phyloP scores from a whole-genome alignment of 768 basidiomycete species.

The Russula dissimulans region DNA sequence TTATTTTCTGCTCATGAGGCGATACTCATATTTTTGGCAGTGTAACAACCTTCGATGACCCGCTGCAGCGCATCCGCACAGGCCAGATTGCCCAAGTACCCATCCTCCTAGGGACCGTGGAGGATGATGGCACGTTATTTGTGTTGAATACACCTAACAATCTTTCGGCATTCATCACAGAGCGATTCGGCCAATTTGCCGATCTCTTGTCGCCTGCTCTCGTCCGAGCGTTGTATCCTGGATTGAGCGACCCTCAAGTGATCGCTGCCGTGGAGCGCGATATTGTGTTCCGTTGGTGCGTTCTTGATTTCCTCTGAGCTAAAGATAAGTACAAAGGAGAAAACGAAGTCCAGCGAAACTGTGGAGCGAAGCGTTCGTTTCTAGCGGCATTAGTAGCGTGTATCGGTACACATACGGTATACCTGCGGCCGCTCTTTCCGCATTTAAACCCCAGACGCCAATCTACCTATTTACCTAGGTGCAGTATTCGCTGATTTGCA shows the following conservation, averaged over 20 bases:
- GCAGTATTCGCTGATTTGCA: background rate
- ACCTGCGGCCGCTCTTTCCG: too few relatives aligned
- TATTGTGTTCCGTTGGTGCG: background rate
- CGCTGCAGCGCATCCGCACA: slow-evolving; percentile 5
- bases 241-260: background rate
- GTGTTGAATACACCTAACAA: background rate
- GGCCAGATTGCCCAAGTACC: background rate
- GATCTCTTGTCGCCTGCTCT: background rate
- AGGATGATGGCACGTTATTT: slow-evolving; percentile 3
- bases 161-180: background rate
- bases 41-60: slow-evolving; percentile 1
- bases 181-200: background rate
- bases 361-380: slow-evolving; percentile 8
- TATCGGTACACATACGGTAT: slow-evolving; percentile 12
- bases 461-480: too few relatives aligned
- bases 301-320: background rate
- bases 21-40: background rate
- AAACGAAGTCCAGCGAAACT: slow-evolving; percentile 5
- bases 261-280: background rate
- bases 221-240: background rate
- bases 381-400: background rate
- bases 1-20: too few relatives aligned
- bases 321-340: too few relatives aligned
- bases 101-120: slow-evolving; percentile 3
- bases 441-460: too few relatives aligned